Percentiles rank a stretch among this genome's conserved stretches.
Evolutionary conservation across 805 yeast genomes (phyloP).

Genomic region (Kodamaea lidongshanica): DNA sequence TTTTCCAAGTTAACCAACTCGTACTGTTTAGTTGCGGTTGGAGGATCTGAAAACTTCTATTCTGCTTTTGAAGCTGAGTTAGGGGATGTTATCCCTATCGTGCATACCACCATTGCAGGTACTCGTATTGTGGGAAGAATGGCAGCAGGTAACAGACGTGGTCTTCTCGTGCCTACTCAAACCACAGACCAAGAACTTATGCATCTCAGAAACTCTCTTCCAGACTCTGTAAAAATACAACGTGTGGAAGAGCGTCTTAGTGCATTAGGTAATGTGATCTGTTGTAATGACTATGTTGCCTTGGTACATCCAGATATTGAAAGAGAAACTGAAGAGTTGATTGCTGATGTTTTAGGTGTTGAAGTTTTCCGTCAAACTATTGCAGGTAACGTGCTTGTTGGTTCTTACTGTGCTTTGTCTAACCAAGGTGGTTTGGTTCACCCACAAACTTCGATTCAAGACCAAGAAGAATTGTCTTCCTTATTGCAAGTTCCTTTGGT

Average conservation of each 20-base stretch:
- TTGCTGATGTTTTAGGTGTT: slow-evolving; percentile 96
- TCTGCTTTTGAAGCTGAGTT: slow-evolving; percentile 97
- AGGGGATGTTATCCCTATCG: slow-evolving; percentile 94
- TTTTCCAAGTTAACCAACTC: slow-evolving; percentile 93
- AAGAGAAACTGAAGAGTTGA: slow-evolving; percentile 97
- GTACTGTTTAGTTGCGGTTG: slow-evolving; percentile 92
- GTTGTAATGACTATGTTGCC: slow-evolving; percentile 98
- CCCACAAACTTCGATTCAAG: slow-evolving; percentile 95
- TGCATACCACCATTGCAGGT: slow-evolving; percentile 96
- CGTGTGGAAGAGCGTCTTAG: slow-evolving; percentile 96
- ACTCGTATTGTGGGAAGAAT: slow-evolving; percentile 96
- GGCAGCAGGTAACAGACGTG: slow-evolving; percentile 98
- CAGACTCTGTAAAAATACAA: slow-evolving; percentile 92
- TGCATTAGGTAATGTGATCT: slow-evolving; percentile 95
- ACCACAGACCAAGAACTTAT: slow-evolving; percentile 97
- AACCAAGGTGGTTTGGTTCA: slow-evolving; percentile 98
- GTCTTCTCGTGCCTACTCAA: slow-evolving; percentile 92
- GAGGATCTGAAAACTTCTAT: slow-evolving; percentile 79
- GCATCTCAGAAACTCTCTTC: slow-evolving; percentile 94
- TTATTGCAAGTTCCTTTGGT: slow-evolving; percentile 94
- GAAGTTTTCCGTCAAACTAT: slow-evolving; percentile 99
- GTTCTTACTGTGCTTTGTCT: slow-evolving; percentile 89
- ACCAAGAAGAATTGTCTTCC: slow-evolving; percentile 95
- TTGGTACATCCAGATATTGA: slow-evolving; percentile 98
- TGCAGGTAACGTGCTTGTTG: slow-evolving; percentile 96